These are phyloP conservation scores for Acanthamoeba divionensis DNA, from an alignment of 208 protist genomes.

Conservation along the genomic window DNA sequence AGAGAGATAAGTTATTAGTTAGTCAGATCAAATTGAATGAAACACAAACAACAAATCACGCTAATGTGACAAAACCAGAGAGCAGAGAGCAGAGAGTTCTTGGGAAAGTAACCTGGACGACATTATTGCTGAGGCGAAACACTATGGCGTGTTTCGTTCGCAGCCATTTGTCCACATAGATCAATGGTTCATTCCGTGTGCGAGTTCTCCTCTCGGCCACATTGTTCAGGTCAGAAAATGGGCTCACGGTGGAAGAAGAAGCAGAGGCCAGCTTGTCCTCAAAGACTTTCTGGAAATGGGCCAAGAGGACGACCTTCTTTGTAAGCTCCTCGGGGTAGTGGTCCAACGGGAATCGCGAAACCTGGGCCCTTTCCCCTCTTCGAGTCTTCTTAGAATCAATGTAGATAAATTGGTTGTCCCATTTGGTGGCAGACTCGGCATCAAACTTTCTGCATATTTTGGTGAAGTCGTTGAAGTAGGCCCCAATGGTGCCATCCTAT, in stretches of 20 bases:
- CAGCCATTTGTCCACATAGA: slow-evolving; percentile 92
- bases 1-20: background rate
- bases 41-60: background rate
- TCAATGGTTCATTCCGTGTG: background rate
- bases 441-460: slow-evolving; percentile 84
- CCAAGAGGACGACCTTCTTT: slow-evolving; percentile 95
- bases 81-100: background rate
- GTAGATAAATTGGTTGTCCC: background rate
- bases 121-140: slow-evolving; percentile 93
- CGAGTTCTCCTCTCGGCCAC: background rate
- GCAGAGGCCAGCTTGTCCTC: slow-evolving; percentile 33
- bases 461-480: slow-evolving; percentile 96
- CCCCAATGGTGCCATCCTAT: slow-evolving; percentile 90
- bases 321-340: slow-evolving; percentile 83
- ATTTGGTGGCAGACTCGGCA: background rate
- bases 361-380: background rate
- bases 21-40: background rate
- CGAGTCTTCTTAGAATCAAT: slow-evolving; percentile 21
- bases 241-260: background rate
- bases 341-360: slow-evolving; percentile 58
- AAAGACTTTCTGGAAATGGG: slow-evolving; percentile 91
- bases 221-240: background rate
- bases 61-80: background rate
- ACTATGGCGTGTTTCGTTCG: slow-evolving; percentile 89
- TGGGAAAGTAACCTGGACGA: slow-evolving; percentile 87